Conservation (phyloP, 129 eudicot genomes). For the Lactuca sativa region DNA sequence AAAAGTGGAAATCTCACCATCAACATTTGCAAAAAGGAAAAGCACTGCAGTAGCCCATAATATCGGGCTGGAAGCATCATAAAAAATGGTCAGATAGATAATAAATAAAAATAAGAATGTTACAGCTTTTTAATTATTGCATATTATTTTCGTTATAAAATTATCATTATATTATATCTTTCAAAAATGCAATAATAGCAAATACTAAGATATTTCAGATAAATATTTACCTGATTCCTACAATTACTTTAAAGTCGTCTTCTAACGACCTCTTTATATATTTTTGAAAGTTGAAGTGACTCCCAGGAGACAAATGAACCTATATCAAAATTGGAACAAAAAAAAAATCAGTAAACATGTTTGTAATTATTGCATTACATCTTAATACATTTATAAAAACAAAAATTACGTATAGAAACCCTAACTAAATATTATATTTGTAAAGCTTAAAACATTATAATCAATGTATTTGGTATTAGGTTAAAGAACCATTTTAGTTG, state of each 20-base stretch:
- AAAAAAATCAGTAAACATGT: neutral
- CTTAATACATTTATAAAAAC: neutral
- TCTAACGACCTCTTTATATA: constrained; percentile 84
- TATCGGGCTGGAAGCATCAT: constrained; percentile 53
- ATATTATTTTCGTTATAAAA: no score
- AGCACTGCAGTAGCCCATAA: constrained; percentile 78
- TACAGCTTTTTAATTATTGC: neutral
- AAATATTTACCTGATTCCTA: constrained; percentile 69
- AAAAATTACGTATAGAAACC: neutral
- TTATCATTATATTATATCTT: no score
- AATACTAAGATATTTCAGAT: neutral
- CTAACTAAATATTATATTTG: neutral
- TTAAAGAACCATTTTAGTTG: neutral
- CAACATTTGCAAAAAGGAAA: constrained; percentile 69
- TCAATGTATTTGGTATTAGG: neutral
- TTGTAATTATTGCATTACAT: neutral
- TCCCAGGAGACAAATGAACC: constrained; percentile 86
- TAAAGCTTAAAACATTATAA: neutral
- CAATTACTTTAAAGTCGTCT: constrained; percentile 86
- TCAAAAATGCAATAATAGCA: no score
- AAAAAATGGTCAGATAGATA: neutral
- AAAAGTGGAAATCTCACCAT: constrained; percentile 42
- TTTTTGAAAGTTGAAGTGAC: constrained; percentile 78
- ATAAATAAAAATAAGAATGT: neutral
- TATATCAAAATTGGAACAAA: constrained; percentile 12